Base-by-base conservation (phyloP, 495 filamentous ascomycete species). In the Penicillium steckii region DNA sequence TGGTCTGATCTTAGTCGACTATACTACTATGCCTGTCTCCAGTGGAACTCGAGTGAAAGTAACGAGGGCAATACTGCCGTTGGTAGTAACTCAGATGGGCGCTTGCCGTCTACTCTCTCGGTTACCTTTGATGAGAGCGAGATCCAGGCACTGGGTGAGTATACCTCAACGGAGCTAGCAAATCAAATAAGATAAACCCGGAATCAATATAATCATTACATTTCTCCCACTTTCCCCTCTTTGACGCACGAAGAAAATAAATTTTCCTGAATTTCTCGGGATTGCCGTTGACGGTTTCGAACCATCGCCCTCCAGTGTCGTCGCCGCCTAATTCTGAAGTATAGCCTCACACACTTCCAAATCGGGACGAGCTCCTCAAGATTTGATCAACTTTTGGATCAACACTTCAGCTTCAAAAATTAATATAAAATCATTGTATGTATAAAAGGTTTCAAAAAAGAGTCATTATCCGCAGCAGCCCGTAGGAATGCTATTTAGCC, bases 21-120 rank as follows among this genome's bases (percentile, higher is more conserved):
- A 13, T 66, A 66, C 37, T 75, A 66, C 50, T 73, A 68, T 46
- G 71, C 68, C 7, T 70, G 61, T 52, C 41, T 75, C 18, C 55
- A 32, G 1, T 75, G 73, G 72, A 23, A 26, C 22, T 19, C 26
- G 30, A 48, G 1, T 37, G 18, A 2, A 35, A 15, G 27, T 21
- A 23, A 15, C 10, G 18, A 10, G 3, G 38, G 17, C 21, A 23
- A 4, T 41, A 4, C 6, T n/a, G n/a, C n/a, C n/a, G n/a, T n/a
- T n/a, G 17, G 19, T 4, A 18, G 2, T n/a, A 8, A 3, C 13
- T 19, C 17, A 33, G 38, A 10, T 27, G 22, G 18, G 8, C 8
- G 19, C 26, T 12, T 0, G 1, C 15, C 10, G 22, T 25, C 25
- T 12, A 3, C 33, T 33, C 43, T 61, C 18, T 19, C 40, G 3